Percentiles rank a stretch among this genome's conserved stretches.
phyloP scores from a whole-genome alignment of 2,329 filamentous ascomycete genomes.

The Aspergillus latus region DNA sequence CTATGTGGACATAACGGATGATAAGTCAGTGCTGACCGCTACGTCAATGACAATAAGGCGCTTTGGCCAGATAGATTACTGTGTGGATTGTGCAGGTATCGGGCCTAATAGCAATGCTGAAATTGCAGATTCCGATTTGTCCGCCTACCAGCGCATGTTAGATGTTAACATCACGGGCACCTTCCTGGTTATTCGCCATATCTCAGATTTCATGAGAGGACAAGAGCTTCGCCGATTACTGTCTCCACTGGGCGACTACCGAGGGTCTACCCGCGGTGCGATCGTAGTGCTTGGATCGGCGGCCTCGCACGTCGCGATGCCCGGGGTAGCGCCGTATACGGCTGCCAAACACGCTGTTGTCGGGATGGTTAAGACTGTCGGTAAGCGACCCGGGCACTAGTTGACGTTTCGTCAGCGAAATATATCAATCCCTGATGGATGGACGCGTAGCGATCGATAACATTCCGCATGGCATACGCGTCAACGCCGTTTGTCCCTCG shows the following conservation, averaged over 20 bases:
- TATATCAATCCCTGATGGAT: neutral
- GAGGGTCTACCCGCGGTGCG: neutral
- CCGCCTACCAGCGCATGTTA: neutral
- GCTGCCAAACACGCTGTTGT: slow-evolving; percentile 47
- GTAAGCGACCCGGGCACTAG: slow-evolving; percentile 14
- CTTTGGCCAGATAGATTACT: neutral
- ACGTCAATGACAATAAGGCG: too few species aligned
- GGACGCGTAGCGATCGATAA: slow-evolving; percentile 29
- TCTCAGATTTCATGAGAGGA: neutral
- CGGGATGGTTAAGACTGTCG: slow-evolving; percentile 44
- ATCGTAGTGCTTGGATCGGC: slow-evolving; percentile 44
- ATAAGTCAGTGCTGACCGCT: neutral
- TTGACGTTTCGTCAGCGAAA: too few species aligned
- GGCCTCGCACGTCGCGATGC: slow-evolving; percentile 37
- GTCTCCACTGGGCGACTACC: neutral
- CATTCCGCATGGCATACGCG: slow-evolving; percentile 28
- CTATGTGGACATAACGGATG: neutral
- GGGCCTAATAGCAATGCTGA: neutral
- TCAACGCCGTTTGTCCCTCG: slow-evolving; percentile 35
- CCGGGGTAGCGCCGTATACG: slow-evolving; percentile 38
- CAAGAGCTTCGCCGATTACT: neutral
- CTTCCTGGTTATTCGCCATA: neutral
- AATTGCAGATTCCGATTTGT: neutral
- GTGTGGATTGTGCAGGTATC: neutral
- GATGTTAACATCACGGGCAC: neutral